Evolutionary conservation across 768 basidiomycete genomes (phyloP).

Genomic region (Suillus bovinus): DNA sequence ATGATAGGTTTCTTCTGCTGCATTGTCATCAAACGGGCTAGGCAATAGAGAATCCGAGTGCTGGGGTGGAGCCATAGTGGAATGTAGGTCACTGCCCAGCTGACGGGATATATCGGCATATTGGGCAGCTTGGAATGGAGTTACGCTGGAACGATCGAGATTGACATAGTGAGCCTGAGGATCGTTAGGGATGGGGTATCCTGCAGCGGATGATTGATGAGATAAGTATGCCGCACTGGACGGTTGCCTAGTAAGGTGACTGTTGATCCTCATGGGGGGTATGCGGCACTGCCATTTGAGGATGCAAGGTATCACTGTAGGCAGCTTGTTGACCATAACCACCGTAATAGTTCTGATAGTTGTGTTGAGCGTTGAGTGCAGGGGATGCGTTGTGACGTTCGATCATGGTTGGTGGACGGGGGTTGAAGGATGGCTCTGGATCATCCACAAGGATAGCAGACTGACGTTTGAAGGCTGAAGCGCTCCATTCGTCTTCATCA

Average conservation of each 20-base stretch:
- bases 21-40: constrained; percentile 29
- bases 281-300: constrained; percentile 20
- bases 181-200: constrained; percentile 19
- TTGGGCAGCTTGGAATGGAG: constrained; percentile 75
- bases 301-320: constrained; percentile 21
- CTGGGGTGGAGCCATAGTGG: constrained; percentile 20
- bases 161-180: constrained; percentile 55
- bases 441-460: constrained; percentile 64
- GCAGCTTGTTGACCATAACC: constrained; percentile 26
- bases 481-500: constrained; percentile 48
- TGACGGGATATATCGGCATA: constrained; percentile 69
- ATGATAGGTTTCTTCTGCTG: background rate
- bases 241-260: constrained; percentile 23
- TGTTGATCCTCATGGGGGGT: constrained; percentile 29
- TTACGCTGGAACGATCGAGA: constrained; percentile 65
- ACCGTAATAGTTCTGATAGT: constrained; percentile 26
- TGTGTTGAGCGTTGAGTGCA: constrained; percentile 24
- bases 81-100: constrained; percentile 39
- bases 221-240: constrained; percentile 25
- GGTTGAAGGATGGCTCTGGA: constrained; percentile 44
- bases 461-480: constrained; percentile 59
- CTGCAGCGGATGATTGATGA: constrained; percentile 19
- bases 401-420: constrained; percentile 66
- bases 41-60: constrained; percentile 27
- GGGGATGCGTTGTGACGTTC: constrained; percentile 44